A percentile compares a stretch with the other conserved stretches of the same genome.
Conservation (phyloP, 176 grass and related monocot genomes). For the Rhipidocladum racemiflorum region DNA sequence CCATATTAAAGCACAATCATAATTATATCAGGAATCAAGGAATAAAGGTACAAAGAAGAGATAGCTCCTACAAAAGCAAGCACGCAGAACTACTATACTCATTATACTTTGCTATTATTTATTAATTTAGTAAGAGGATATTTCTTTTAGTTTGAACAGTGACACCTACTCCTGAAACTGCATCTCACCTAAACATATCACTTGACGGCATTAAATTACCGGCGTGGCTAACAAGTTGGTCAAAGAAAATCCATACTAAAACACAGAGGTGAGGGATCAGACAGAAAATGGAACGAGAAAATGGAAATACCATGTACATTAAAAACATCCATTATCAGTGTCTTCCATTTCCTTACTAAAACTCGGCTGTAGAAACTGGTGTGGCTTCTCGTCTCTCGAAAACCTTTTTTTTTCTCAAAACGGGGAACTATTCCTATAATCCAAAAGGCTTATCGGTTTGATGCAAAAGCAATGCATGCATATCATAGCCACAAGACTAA, state of each 20-base stretch:
- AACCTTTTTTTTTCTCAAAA: background rate
- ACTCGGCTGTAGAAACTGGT: background rate
- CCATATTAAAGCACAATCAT: constrained; percentile 25
- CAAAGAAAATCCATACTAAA: background rate
- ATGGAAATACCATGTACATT: background rate
- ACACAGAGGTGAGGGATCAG: background rate
- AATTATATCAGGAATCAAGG: background rate
- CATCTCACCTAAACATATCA: background rate
- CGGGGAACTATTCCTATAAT: background rate
- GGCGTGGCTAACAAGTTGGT: background rate
- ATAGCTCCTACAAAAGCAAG: background rate
- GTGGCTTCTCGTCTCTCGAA: background rate
- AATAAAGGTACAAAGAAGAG: background rate
- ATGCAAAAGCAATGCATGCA: background rate
- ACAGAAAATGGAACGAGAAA: background rate
- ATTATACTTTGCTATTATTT: background rate
- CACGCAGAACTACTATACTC: background rate
- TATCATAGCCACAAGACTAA: background rate
- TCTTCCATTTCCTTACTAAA: background rate
- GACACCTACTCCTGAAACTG: background rate
- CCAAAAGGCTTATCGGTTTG: background rate
- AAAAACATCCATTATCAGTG: background rate
- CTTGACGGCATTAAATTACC: background rate
- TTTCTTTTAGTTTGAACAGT: background rate
- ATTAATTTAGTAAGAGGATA: background rate